Evolutionary conservation across 1,139 yeast species (phyloP).

Genomic region (Candida frijolesensis): DNA sequence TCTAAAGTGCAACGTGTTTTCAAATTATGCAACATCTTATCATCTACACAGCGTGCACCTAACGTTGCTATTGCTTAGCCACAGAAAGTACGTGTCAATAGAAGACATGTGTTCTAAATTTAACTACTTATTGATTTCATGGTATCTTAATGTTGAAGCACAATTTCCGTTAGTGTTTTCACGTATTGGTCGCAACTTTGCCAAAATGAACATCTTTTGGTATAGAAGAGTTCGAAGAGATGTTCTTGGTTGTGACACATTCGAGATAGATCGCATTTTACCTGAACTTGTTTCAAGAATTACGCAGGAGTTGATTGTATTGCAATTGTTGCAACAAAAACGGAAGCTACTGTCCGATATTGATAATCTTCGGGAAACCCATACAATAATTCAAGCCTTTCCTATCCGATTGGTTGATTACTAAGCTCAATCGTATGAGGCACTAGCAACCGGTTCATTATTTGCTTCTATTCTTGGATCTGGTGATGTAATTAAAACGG

Average conservation of each 20-base stretch:
- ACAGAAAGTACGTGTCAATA: slow-evolving; percentile 11
- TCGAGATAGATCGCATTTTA: slow-evolving; percentile 6
- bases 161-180: slow-evolving; percentile 40
- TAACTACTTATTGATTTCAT: slow-evolving; percentile 32
- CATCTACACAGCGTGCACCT: background rate
- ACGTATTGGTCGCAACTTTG: slow-evolving; percentile 32
- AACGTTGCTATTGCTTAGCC: slow-evolving; percentile 5
- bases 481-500: background rate
- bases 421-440: background rate
- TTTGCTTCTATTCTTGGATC: background rate
- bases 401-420: background rate
- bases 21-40: slow-evolving; percentile 13
- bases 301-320: background rate
- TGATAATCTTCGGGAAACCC: background rate
- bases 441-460: background rate
- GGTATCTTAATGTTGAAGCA: slow-evolving; percentile 32
- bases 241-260: slow-evolving; percentile 7
- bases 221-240: slow-evolving; percentile 7
- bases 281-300: background rate
- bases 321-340: background rate
- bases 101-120: slow-evolving; percentile 22
- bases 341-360: background rate
- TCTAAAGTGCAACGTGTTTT: slow-evolving; percentile 24
- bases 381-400: background rate
- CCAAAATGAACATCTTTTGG: slow-evolving; percentile 26